Base-by-base conservation (phyloP, 1,284 basidiomycete genomes). In the Acaromyces ingoldii region DNA sequence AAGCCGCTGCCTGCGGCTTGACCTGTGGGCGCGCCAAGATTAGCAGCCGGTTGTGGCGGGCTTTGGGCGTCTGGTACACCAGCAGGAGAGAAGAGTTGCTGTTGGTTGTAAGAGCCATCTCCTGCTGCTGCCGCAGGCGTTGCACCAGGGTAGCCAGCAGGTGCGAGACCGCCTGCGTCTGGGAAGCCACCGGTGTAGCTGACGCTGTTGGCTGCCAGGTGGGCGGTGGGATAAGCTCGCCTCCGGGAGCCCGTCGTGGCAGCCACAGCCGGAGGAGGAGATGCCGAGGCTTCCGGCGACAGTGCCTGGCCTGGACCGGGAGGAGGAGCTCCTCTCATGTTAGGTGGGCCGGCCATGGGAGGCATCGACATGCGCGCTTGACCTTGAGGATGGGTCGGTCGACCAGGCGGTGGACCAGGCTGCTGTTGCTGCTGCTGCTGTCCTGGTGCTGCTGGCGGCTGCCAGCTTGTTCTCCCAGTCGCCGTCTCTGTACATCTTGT, bases 221-320 rank as follows among this genome's bases (percentile, higher is more conserved):
- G 77, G 46, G 76, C 67, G 78, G 77, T 74, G 43, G 80, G 70
- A 62, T 77, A 77, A 31, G 34, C 78, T 79, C 58, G 80, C 52
- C 64, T 53, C 46, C 68, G 62, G 36, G 78, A 47, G 76, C 75
- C 61, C 56, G 33, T 72, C 73, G 58, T 67, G 68, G 53, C 78
- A 76, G 46, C 73, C 36, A 40, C 81, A 77, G 55, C 49, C 9
- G 60, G 55, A 13, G 55, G 51, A 33, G 60, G 51, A 29, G 45
- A 70, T 26, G 31, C 57, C 11, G 49, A 51, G 24, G 31, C 47
- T 21, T 51, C 49, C 53, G 42, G 58, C 57, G 24, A 50, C 62
- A 13, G 60, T 58, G 36, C 64, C 60, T n/a, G 55, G 50, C 6
- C 46, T 40, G n/a, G 57, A 41, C 53, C 53, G 57, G 41, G 13